A percentile compares a stretch with the other conserved stretches of the same genome.
phyloP scores from a whole-genome alignment of 164 flowering plant species.

The Umbellularia californica region DNA sequence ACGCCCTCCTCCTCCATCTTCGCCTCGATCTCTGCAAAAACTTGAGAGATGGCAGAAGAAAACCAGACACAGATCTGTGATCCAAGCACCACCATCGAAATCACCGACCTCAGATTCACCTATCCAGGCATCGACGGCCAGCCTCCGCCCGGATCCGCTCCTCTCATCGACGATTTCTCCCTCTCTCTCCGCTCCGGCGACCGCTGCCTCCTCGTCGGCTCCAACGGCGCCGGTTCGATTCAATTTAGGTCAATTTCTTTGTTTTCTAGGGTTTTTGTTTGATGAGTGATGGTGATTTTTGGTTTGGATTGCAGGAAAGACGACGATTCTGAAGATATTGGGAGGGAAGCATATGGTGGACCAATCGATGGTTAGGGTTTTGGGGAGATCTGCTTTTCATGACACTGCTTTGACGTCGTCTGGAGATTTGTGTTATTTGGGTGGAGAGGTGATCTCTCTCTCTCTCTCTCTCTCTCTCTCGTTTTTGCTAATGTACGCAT shows the following conservation, averaged over 20 bases:
- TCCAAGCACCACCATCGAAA: slow-evolving; percentile 34
- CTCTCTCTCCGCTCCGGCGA: slow-evolving; percentile 65
- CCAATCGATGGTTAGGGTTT: slow-evolving; percentile 77
- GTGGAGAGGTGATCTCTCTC: slow-evolving; percentile 69
- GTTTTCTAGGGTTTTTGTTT: neutral
- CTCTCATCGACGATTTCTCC: slow-evolving; percentile 63
- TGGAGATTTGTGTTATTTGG: slow-evolving; percentile 84
- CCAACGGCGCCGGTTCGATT: slow-evolving; percentile 86
- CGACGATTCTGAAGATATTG: slow-evolving; percentile 87
- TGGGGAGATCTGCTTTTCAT: slow-evolving; percentile 95
- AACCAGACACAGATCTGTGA: neutral
- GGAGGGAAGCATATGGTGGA: slow-evolving; percentile 99
- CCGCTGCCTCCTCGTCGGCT: slow-evolving; percentile 93
- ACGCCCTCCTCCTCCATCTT: neutral
- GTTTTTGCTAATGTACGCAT: neutral
- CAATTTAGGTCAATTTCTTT: neutral
- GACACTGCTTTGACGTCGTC: slow-evolving; percentile 80
- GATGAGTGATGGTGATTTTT: neutral
- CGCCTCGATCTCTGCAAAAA: neutral
- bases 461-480: neutral
- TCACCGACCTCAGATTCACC: slow-evolving; percentile 73
- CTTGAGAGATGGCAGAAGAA: slow-evolving; percentile 1
- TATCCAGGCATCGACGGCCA: slow-evolving; percentile 95
- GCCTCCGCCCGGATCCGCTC: slow-evolving; percentile 85
- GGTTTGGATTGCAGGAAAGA: slow-evolving; percentile 52